phyloP scores from a whole-genome alignment of 306 rosid genomes.

The Glycine soja region DNA sequence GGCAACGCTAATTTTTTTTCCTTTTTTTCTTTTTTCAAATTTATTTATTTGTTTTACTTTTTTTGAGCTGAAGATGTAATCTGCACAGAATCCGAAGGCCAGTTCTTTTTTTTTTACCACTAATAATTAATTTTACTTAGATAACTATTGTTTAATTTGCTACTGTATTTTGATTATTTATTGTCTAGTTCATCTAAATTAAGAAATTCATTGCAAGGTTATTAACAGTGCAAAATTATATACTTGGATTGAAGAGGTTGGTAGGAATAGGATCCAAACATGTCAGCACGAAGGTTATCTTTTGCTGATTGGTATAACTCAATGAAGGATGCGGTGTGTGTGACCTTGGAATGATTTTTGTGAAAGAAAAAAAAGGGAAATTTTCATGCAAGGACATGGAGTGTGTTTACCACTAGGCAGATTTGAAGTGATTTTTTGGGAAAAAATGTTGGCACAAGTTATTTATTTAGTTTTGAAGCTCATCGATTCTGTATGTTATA shows the following conservation, averaged over 20 bases:
- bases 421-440: not conserved
- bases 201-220: constrained; percentile 14
- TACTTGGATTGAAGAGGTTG: not conserved
- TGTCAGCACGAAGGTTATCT: not conserved
- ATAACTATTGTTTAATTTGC: not conserved
- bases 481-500: not conserved
- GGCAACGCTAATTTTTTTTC: not conserved
- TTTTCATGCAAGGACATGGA: not conserved
- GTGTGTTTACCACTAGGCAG: not conserved
- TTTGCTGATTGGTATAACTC: not conserved
- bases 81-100: not conserved
- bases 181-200: not conserved
- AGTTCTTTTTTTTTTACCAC: not conserved
- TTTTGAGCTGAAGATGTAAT: constrained; percentile 1
- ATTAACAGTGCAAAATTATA: not conserved
- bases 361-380: not conserved
- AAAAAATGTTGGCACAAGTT: not conserved
- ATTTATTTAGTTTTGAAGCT: constrained; percentile 10
- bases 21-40: not conserved
- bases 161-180: not conserved
- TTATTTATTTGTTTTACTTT: not conserved
- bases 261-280: not conserved
- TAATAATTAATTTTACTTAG: not conserved
- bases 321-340: not conserved
- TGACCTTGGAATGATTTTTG: not conserved